These are phyloP conservation scores for Cladobotryum mycophilum DNA, from an alignment of 2,329 filamentous ascomycete species.

Conservation along the genomic window DNA sequence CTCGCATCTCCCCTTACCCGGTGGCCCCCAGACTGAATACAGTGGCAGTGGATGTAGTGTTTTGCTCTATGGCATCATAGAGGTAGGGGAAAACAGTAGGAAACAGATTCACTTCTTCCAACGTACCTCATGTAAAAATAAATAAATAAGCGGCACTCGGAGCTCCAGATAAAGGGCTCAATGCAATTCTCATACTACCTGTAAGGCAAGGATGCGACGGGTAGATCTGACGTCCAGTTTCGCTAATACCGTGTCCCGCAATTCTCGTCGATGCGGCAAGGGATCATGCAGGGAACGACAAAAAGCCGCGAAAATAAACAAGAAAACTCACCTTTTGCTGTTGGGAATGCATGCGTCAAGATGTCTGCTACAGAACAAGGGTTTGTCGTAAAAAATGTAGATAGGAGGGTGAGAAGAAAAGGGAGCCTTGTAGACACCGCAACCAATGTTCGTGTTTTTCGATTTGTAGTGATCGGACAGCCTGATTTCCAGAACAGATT, in stretches of 20 bases:
- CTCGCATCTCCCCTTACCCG: background rate
- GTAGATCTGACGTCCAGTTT: background rate
- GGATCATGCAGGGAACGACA: background rate
- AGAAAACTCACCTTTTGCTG: constrained; percentile 23
- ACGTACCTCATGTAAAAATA: background rate
- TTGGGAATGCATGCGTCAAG: constrained; percentile 27
- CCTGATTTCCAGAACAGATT: background rate
- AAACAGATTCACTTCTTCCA: background rate
- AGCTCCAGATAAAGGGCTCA: no score
- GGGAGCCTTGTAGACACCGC: no score
- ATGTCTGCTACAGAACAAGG: constrained; percentile 7
- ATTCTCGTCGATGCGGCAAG: background rate
- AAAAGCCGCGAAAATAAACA: background rate
- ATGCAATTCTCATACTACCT: no score
- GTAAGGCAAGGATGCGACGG: background rate
- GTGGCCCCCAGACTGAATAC: background rate
- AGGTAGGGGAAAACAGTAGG: background rate
- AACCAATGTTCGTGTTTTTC: background rate
- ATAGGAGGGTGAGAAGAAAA: background rate
- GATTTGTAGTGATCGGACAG: background rate
- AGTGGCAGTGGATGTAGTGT: background rate
- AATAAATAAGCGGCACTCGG: background rate
- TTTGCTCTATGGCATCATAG: background rate
- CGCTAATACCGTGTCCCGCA: background rate
- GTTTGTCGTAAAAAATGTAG: background rate